Base-by-base conservation (phyloP, 148 eudicot genomes). In the Limonium bicolor region DNA sequence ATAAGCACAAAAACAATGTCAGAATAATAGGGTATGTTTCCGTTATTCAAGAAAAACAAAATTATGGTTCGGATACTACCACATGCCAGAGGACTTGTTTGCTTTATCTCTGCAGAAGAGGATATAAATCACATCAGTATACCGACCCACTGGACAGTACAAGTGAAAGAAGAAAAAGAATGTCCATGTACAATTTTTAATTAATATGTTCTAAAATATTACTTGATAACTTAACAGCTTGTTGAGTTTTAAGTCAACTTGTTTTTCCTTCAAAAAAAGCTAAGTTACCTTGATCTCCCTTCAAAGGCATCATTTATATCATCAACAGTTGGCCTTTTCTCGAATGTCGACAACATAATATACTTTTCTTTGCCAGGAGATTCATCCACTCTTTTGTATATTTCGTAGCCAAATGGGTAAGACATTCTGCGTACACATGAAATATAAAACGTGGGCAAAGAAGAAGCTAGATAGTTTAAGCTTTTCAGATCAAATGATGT, bases 371-470 rank as follows among this genome's bases (percentile, higher is more conserved):
- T 77, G 36, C 82, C 58, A 25, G 84, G 67, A 13, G 67, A 45
- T 47, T 74, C 86, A 55, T 83, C 84, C 47, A 80, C 77, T 62
- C 97, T 80, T 72, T 77, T 88, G 79, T 67, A 88, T 62, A 88
- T 30, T 62, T 88, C 87, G 46, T 80, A 83, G 7, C 64, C 63
- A 39, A 67, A 58, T 17, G 97, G 92, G 51, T 88, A 71, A 8
- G 84, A 51, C 90, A 74, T 74, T 73, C 97, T 88, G 55, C n/a
- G n/a, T n/a, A n/a, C n/a, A n/a, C n/a, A n/a, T n/a, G n/a, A n/a
- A n/a, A n/a, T n/a, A n/a, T n/a, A n/a, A n/a, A n/a, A n/a, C n/a
- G n/a, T n/a, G n/a, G n/a, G n/a, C n/a, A n/a, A n/a, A n/a, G n/a
- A n/a, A n/a, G n/a, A n/a, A n/a, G n/a, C n/a, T n/a, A n/a, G n/a